Percentiles rank a stretch among this genome's conserved stretches.
Conservation (phyloP, 768 basidiomycete genomes). For the Rhodotorula kratochvilovae region DNA sequence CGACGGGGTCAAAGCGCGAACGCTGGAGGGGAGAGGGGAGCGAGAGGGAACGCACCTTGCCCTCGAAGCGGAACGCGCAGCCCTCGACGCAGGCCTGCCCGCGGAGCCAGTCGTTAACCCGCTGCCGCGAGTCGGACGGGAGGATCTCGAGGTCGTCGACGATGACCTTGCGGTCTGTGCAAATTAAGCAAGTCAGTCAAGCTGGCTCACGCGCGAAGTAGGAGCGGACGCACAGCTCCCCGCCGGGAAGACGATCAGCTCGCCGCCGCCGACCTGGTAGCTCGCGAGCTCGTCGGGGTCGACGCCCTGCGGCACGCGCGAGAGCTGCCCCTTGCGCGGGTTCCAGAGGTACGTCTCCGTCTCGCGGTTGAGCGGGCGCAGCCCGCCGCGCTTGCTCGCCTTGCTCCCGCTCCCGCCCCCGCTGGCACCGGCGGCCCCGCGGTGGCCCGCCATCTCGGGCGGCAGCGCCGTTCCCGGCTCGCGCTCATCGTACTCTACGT, state of each 20-base stretch:
- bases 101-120: conserved; percentile 21
- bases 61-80: conserved; percentile 26
- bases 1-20: neutral
- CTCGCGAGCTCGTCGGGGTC: neutral
- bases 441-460: neutral
- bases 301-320: neutral
- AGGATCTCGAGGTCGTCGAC: conserved; percentile 23
- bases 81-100: conserved; percentile 18
- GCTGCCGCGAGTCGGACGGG: conserved; percentile 9
- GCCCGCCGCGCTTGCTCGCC: neutral
- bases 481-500: neutral
- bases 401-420: neutral
- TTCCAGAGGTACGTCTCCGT: conserved; percentile 24
- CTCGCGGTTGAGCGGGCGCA: conserved; percentile 4
- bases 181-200: neutral
- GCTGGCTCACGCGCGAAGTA: too few species aligned
- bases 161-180: conserved; percentile 3
- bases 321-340: conserved; percentile 5
- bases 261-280: neutral
- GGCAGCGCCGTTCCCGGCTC: neutral
- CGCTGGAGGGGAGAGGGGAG: too few species aligned
- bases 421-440: neutral
- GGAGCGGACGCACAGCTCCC: conserved; percentile 13
- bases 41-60: conserved; percentile 1
- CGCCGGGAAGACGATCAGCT: neutral